A percentile compares a stretch with the other conserved stretches of the same genome.
Conservation (phyloP, 2,329 filamentous ascomycete species). For the Claviceps quebecensis region DNA sequence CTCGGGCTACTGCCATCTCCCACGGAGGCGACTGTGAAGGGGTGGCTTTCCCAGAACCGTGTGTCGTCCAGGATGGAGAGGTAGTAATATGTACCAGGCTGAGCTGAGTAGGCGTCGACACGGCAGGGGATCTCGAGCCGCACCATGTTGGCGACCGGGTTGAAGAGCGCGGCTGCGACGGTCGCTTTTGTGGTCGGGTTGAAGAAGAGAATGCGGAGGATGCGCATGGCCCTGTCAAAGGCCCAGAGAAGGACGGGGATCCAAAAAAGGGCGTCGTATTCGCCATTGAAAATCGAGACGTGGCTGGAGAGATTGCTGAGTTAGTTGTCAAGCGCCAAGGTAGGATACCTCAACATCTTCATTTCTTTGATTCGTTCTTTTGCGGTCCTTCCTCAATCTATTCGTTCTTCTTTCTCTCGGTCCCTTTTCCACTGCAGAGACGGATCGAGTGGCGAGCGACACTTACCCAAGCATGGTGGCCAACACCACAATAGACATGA, state of each 20-base stretch:
- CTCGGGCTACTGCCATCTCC: conserved; percentile 6
- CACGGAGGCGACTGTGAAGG: conserved; percentile 30
- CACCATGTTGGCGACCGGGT: conserved; percentile 26
- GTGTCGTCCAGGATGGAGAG: conserved; percentile 26
- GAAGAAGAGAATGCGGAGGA: conserved; percentile 26
- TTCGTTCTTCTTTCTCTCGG: neutral
- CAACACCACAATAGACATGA: conserved; percentile 34
- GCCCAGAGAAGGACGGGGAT: conserved; percentile 34
- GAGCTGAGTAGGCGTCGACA: conserved; percentile 19
- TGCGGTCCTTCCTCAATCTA: neutral
- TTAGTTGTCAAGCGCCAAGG: neutral
- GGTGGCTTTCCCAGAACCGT: conserved; percentile 34
- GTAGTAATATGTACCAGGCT: conserved; percentile 31
- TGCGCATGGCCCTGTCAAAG: conserved; percentile 31
- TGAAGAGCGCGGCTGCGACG: conserved; percentile 20
- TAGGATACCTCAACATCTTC: no score
- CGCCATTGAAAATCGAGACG: conserved; percentile 35
- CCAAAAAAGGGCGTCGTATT: conserved; percentile 37
- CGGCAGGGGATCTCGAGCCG: conserved; percentile 24
- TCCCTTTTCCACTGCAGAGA: neutral
- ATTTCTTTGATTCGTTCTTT: neutral
- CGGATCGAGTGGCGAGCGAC: neutral
- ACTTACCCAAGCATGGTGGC: conserved; percentile 37
- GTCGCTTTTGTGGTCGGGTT: conserved; percentile 25
- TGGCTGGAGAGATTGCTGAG: conserved; percentile 18